Conservation (phyloP, 2,329 filamentous ascomycete genomes). For the Teratosphaeria epicoccoides region DNA sequence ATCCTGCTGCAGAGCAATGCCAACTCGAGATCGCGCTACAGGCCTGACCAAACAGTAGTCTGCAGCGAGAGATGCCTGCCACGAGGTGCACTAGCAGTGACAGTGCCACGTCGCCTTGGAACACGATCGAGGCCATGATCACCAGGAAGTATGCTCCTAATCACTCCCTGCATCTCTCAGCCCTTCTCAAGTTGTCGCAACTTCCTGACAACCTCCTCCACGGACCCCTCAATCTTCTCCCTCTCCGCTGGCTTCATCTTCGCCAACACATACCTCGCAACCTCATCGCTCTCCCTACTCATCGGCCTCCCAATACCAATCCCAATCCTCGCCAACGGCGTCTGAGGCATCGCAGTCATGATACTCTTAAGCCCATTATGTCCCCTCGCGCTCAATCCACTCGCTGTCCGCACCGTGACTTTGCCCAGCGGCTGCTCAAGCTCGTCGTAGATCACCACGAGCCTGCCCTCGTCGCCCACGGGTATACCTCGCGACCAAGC, state of each 20-base stretch:
- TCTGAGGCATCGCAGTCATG: conserved; percentile 63
- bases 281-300: conserved; percentile 54
- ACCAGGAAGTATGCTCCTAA: too few relatives aligned
- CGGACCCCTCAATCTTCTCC: conserved; percentile 20
- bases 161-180: background rate
- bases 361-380: conserved; percentile 44
- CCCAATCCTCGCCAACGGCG: conserved; percentile 58
- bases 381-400: conserved; percentile 41
- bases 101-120: too few relatives aligned
- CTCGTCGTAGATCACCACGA: conserved; percentile 85
- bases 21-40: too few relatives aligned
- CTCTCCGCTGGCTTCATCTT: conserved; percentile 50
- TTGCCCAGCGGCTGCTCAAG: conserved; percentile 62
- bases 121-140: too few relatives aligned
- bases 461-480: conserved; percentile 31
- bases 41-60: too few relatives aligned
- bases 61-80: too few relatives aligned
- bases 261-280: conserved; percentile 67
- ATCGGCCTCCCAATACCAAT: conserved; percentile 80
- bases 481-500: conserved; percentile 31
- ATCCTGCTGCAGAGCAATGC: too few relatives aligned
- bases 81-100: too few relatives aligned
- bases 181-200: conserved; percentile 20
- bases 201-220: conserved; percentile 31
- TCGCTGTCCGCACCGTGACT: conserved; percentile 46